These are phyloP conservation scores for Magnaporthiopsis rhizophila DNA, from an alignment of 2,329 filamentous ascomycete genomes.

Conservation along the genomic window DNA sequence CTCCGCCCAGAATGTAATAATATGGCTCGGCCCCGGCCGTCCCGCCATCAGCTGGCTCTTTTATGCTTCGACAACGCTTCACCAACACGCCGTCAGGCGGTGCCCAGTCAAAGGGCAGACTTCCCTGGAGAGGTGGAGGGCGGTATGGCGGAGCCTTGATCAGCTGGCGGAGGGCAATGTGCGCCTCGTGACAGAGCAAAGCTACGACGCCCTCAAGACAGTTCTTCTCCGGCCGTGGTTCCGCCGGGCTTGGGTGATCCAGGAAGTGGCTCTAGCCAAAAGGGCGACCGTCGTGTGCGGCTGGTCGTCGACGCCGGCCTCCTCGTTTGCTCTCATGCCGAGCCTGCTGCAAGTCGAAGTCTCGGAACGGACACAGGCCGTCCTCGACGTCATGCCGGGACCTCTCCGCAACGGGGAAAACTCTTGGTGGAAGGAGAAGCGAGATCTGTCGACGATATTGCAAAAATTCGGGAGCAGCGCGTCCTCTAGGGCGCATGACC, in stretches of 20 bases:
- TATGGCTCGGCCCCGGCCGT: neutral
- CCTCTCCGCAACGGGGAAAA: neutral
- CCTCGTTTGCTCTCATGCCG: conserved; percentile 1
- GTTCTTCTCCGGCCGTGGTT: neutral
- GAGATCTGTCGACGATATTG: neutral
- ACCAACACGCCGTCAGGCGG: too few relatives aligned
- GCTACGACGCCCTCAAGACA: neutral
- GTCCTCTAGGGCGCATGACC: neutral
- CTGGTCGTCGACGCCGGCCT: neutral
- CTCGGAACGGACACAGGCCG: neutral
- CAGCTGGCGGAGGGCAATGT: too few relatives aligned
- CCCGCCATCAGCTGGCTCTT: neutral
- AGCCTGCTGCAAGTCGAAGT: neutral
- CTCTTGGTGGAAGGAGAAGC: conserved; percentile 1
- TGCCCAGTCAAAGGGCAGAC: neutral
- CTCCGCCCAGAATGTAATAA: neutral
- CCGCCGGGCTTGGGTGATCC: neutral
- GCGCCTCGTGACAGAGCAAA: too few relatives aligned
- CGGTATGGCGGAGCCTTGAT: too few relatives aligned
- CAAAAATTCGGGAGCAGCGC: neutral
- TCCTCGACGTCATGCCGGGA: conserved; percentile 2
- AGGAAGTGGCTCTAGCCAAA: neutral
- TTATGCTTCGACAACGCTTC: too few relatives aligned
- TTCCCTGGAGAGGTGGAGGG: neutral
- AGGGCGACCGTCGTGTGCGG: neutral